phyloP scores from a whole-genome alignment of 2,329 filamentous ascomycete genomes.

The Ambrosiella beaveri region DNA sequence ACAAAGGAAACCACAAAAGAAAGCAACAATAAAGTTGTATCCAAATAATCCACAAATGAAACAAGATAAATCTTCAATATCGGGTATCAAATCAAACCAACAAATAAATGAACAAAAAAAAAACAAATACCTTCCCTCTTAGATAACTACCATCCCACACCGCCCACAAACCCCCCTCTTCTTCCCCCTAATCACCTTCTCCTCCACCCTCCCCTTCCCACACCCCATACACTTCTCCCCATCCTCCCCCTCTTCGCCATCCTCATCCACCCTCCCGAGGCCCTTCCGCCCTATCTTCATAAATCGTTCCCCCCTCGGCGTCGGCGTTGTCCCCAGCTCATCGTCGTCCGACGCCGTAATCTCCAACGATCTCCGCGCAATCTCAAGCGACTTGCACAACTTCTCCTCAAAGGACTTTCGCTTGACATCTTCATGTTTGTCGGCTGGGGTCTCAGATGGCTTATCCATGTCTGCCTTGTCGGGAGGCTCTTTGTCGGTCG shows the following conservation, averaged over 20 bases:
- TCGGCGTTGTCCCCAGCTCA: background rate
- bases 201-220: background rate
- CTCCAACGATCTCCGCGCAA: background rate
- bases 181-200: background rate
- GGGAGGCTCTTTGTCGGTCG: no score
- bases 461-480: no score
- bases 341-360: background rate
- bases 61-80: background rate
- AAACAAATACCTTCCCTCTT: background rate
- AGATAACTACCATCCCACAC: background rate
- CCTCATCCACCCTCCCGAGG: background rate
- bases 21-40: background rate
- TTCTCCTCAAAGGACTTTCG: background rate
- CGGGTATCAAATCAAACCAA: background rate
- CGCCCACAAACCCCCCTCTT: background rate
- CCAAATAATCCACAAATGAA: background rate
- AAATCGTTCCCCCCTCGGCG: background rate
- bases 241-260: background rate
- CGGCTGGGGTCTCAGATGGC: no score
- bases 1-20: no score
- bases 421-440: no score
- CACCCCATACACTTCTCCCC: background rate
- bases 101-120: slow-evolving; percentile 1
- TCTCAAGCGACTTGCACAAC: background rate
- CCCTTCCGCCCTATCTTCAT: background rate